These are phyloP conservation scores for Chrysophaeum taylorii DNA, from an alignment of 352 stramenopile genomes.

Conservation along the genomic window DNA sequence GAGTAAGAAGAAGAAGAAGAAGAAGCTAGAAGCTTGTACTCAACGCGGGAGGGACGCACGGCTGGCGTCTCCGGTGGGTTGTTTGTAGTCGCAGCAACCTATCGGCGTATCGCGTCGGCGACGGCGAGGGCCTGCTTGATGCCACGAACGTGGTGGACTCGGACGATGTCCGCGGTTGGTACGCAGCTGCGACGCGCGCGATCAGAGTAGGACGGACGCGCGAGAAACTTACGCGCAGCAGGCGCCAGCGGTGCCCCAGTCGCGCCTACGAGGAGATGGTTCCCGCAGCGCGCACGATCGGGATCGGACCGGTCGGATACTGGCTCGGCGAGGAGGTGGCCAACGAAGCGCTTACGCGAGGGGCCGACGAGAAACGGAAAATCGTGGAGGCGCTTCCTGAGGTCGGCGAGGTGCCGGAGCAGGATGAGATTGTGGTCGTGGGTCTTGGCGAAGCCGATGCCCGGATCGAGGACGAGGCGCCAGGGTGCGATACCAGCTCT, in stretches of 20 bases:
- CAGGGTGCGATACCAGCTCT: slow-evolving; percentile 72
- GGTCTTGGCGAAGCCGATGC: slow-evolving; percentile 95
- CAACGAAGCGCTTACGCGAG: slow-evolving; percentile 94
- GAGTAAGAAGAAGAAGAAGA: too few species aligned
- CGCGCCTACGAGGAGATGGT: too few species aligned
- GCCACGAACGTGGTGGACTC: slow-evolving; percentile 85
- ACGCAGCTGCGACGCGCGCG: too few species aligned
- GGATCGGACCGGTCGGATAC: slow-evolving; percentile 61
- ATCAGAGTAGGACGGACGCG: too few species aligned
- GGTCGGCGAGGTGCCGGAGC: slow-evolving; percentile 54
- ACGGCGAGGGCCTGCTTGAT: slow-evolving; percentile 75
- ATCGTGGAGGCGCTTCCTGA: slow-evolving; percentile 34
- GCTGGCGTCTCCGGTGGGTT: too few species aligned
- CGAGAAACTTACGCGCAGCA: too few species aligned
- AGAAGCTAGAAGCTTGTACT: too few species aligned
- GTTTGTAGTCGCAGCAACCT: too few species aligned
- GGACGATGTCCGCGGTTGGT: slow-evolving; percentile 69
- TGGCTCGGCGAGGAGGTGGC: slow-evolving; percentile 69
- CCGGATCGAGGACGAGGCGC: slow-evolving; percentile 88
- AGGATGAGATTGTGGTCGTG: slow-evolving; percentile 74
- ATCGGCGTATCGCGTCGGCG: slow-evolving; percentile 68
- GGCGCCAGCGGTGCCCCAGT: slow-evolving; percentile 81
- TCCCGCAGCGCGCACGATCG: too few species aligned
- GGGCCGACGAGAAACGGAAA: slow-evolving; percentile 70
- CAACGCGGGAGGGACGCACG: too few species aligned